phyloP scores from a whole-genome alignment of 805 yeast species.

The Pichia ethanolica region DNA sequence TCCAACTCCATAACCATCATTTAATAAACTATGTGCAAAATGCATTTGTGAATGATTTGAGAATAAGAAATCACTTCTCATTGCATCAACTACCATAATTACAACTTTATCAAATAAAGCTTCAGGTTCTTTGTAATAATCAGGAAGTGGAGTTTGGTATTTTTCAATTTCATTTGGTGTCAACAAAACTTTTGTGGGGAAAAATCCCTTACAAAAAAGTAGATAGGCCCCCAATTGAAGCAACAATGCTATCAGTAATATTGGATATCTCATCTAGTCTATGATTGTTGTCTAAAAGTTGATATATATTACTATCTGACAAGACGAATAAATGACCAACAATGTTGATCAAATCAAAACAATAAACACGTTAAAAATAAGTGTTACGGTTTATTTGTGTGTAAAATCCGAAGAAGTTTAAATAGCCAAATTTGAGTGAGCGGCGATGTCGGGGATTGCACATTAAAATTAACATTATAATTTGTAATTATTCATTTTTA shows the following conservation, averaged over 20 bases:
- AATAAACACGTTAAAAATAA: too few species aligned
- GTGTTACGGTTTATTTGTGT: too few species aligned
- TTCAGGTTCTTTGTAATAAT: constrained; percentile 21
- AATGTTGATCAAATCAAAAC: too few species aligned
- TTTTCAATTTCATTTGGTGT: constrained; percentile 46
- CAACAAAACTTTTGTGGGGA: constrained; percentile 79
- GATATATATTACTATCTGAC: too few species aligned
- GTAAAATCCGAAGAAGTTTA: too few species aligned
- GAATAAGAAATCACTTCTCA: constrained; percentile 82
- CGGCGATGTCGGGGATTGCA: not conserved
- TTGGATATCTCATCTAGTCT: constrained; percentile 6
- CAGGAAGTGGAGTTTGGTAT: constrained; percentile 26
- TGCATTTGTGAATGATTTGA: constrained; percentile 57
- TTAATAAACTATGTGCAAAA: constrained; percentile 57
- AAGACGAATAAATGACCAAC: too few species aligned
- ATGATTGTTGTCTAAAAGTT: too few species aligned
- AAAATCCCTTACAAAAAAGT: constrained; percentile 74
- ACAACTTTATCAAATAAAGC: constrained; percentile 61
- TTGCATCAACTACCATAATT: constrained; percentile 86
- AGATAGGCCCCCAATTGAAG: constrained; percentile 48
- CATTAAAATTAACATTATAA: too few species aligned
- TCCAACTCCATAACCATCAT: constrained; percentile 67
- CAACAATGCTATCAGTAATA: constrained; percentile 11
- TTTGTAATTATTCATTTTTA: too few species aligned
- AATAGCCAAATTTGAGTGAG: too few species aligned